A percentile compares a stretch with the other conserved stretches of the same genome.
These are phyloP conservation scores for Coffea canephora DNA, from an alignment of 257 asterid genomes.

Conservation along the genomic window DNA sequence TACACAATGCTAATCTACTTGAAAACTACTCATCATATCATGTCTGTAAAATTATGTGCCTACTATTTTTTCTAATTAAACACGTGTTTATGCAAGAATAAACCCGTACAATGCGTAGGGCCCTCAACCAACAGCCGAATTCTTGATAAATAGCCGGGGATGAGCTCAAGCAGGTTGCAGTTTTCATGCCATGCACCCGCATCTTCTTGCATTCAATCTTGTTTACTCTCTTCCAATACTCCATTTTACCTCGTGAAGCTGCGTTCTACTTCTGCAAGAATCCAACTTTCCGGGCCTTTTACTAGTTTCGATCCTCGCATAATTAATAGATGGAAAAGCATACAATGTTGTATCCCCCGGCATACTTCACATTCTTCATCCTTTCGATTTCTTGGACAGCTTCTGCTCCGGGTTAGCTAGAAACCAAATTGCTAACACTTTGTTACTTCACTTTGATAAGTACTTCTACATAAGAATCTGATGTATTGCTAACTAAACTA, in stretches of 20 bases:
- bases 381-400: background rate
- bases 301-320: background rate
- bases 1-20: too few relatives aligned
- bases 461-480: too few relatives aligned
- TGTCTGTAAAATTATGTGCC: too few relatives aligned
- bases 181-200: background rate
- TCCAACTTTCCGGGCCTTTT: too few relatives aligned
- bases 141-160: background rate
- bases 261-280: too few relatives aligned
- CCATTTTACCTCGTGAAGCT: background rate
- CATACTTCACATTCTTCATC: background rate
- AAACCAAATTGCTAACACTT: background rate
- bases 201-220: background rate
- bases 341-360: background rate
- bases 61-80: too few relatives aligned
- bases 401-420: background rate
- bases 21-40: too few relatives aligned
- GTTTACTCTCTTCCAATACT: background rate
- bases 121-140: background rate
- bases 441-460: background rate
- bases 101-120: background rate
- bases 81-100: background rate
- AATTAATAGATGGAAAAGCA: background rate
- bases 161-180: background rate
- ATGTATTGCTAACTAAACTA: background rate